Conservation (phyloP, 2,329 filamentous ascomycete species). For the Aspergillus amoenus region DNA sequence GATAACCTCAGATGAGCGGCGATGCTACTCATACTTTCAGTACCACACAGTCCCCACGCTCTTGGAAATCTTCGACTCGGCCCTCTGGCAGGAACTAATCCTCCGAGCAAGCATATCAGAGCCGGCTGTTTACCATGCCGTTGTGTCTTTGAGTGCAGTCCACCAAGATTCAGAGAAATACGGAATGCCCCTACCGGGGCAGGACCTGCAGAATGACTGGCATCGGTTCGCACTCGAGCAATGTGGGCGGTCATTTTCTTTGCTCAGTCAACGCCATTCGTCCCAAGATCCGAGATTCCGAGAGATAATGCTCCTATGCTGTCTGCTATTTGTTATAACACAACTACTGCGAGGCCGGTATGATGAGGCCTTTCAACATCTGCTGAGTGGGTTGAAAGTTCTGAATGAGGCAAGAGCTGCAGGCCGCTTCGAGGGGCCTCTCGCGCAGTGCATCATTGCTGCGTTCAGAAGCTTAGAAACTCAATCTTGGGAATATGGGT, state of each 20-base stretch:
- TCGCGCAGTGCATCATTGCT: slow-evolving; percentile 1
- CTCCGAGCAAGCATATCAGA: slow-evolving; percentile 6
- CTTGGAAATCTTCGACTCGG: slow-evolving; percentile 13
- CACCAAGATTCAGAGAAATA: slow-evolving; percentile 1
- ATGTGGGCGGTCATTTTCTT: background rate
- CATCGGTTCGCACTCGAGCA: slow-evolving; percentile 14
- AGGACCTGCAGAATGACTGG: slow-evolving; percentile 5
- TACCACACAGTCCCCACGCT: slow-evolving; percentile 16
- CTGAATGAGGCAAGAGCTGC: background rate
- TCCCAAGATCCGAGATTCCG: slow-evolving; percentile 11
- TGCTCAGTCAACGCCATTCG: background rate
- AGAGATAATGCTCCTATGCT: slow-evolving; percentile 10
- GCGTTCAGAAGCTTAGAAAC: slow-evolving; percentile 7
- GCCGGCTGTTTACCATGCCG: slow-evolving; percentile 10
- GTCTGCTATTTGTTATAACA: slow-evolving; percentile 8
- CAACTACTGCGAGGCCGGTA: slow-evolving; percentile 9
- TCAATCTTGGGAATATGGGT: slow-evolving; percentile 4
- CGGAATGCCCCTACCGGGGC: background rate
- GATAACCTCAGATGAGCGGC: slow-evolving; percentile 18
- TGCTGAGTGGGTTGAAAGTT: slow-evolving; percentile 3
- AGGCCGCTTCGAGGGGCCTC: background rate
- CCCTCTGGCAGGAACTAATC: slow-evolving; percentile 9
- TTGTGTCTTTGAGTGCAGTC: slow-evolving; percentile 6
- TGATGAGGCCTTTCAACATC: slow-evolving; percentile 9
- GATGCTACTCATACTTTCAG: slow-evolving; percentile 20